These are phyloP conservation scores for Leishmania gerbilli DNA, from an alignment of 208 protist genomes.

Conservation along the genomic window DNA sequence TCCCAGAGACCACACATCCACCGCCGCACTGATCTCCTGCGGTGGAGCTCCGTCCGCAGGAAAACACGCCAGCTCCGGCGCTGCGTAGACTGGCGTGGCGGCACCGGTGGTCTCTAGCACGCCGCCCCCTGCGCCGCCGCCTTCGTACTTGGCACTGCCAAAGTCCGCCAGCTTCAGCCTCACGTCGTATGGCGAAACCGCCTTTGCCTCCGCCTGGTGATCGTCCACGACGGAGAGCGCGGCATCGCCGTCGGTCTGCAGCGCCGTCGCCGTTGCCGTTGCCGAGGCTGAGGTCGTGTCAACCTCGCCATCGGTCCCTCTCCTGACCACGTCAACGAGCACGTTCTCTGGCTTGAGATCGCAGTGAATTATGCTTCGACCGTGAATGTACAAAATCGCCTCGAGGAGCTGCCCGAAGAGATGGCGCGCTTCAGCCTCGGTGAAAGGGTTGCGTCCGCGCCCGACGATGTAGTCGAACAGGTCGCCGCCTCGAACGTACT, in stretches of 20 bases:
- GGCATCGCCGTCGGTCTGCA: not conserved
- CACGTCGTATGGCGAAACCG: constrained; percentile 49
- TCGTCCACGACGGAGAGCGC: constrained; percentile 38
- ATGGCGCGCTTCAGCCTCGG: constrained; percentile 57
- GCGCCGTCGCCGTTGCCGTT: not conserved
- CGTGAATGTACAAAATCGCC: constrained; percentile 68
- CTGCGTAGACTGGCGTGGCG: constrained; percentile 69
- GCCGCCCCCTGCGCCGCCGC: constrained; percentile 19
- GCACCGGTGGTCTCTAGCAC: constrained; percentile 12
- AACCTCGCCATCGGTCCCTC: not conserved
- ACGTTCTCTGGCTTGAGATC: constrained; percentile 98
- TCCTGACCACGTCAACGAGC: constrained; percentile 50
- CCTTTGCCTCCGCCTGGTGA: constrained; percentile 43
- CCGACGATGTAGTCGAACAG: constrained; percentile 83
- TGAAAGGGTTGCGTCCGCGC: constrained; percentile 53
- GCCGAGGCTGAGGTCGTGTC: not conserved
- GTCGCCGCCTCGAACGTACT: constrained; percentile 74
- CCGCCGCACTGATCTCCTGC: constrained; percentile 24
- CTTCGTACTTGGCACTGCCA: constrained; percentile 65
- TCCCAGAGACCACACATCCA: constrained; percentile 79
- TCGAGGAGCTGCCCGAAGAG: constrained; percentile 75
- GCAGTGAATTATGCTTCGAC: constrained; percentile 95
- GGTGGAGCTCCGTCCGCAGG: constrained; percentile 1
- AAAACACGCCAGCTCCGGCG: constrained; percentile 49
- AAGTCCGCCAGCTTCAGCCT: constrained; percentile 79